Base-by-base conservation (phyloP, 768 basidiomycete genomes). In the Macrocybe gigantea region DNA sequence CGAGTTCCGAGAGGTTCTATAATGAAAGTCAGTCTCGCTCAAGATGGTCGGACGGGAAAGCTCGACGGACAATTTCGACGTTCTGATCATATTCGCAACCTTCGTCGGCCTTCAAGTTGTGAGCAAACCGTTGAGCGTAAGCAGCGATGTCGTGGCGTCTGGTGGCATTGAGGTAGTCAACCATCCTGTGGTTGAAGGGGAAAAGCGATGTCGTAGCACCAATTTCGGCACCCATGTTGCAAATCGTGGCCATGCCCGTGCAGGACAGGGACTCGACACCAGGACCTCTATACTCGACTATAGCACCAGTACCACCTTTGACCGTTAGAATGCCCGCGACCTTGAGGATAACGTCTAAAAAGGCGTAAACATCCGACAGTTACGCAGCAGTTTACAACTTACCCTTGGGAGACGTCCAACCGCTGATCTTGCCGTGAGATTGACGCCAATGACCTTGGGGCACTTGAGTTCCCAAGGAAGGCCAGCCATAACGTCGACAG, bases 151-250 rank as follows among this genome's bases (percentile, higher is more conserved):
- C 81, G 22, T 70, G 64, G 56, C 96, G 93, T 64, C 89, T 89
- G 57, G 96, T 99, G n/a, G 95, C 95, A 51, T 88, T 80, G 65
- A 99, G 75, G 72, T 97, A 99, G 63, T 85, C 79, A 59, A 64
- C 78, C 96, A 98, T 98, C 61, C 94, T 91, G 55, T 73, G 65
- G 75, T 98, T 99, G 84, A 88, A 98, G 59, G 96, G 96, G 91
- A 99, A 99, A 58, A 98, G 71, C 12, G 95, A 97, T 14, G 96
- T 98, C 7, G 96, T 99, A 34, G 96, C 96, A 65, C 95, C 95
- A 60, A 98, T 97, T 71, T 99, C 95, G 57, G 95, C 95, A 77
- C 95, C 95, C 95, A 98, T 99, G 82, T 97, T 99, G 70, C 95
- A 97, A 61, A 99, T 95, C 14, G 95, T 98, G 45, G 92, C 95